Evolutionary conservation across 148 eudicot genomes (phyloP).

Genomic region (Camellia japonica): DNA sequence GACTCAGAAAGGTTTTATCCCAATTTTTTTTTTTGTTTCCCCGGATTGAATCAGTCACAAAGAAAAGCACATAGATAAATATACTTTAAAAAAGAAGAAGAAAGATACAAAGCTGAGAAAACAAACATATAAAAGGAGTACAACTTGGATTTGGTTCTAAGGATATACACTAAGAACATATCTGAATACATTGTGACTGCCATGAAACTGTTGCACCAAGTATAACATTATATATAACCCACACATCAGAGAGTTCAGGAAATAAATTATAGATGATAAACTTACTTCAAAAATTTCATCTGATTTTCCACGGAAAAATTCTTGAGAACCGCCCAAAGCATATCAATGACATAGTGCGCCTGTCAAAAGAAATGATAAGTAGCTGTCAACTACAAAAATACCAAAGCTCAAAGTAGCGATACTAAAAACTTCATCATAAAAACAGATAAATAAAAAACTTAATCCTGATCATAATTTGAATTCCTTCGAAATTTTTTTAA

Average conservation of each 20-base stretch:
- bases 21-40: background rate
- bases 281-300: slow-evolving; percentile 92
- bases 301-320: slow-evolving; percentile 72
- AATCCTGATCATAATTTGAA: background rate
- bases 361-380: slow-evolving; percentile 29
- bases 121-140: background rate
- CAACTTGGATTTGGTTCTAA: no score
- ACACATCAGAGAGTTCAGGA: background rate
- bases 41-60: no score
- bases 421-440: background rate
- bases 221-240: background rate
- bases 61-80: no score
- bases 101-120: background rate
- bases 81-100: no score
- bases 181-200: background rate
- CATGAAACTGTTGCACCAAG: background rate
- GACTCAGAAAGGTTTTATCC: background rate
- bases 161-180: background rate
- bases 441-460: no score
- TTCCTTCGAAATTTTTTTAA: background rate
- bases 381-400: background rate
- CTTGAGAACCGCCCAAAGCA: slow-evolving; percentile 90
- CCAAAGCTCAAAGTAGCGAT: background rate
- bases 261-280: background rate
- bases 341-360: slow-evolving; percentile 91